Evolutionary conservation across 139 green algal species (phyloP), one percentile per base, ranked within the genome.

Genomic region (Picochlorum sp.): DNA sequence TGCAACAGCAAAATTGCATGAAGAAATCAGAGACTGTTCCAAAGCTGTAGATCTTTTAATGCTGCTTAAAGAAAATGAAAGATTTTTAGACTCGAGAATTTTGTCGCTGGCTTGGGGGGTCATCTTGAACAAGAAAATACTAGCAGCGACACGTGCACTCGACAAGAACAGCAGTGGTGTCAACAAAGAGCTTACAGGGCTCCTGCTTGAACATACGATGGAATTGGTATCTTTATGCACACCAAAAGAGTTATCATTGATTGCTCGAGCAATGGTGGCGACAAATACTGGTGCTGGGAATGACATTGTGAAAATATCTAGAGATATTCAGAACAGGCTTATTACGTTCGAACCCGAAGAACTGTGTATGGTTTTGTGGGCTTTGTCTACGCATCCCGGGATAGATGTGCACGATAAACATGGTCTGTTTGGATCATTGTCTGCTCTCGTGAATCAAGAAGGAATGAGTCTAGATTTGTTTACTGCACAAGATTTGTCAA

Each of bases 291-390:
- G 24, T 37, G 14, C 55, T 1, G 14, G 12, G 33, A 22, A 14
- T 14, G 13, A 41, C 13, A 53, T 61, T 22, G 14, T 25, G 2
- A 7, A n/a, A 0, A 50, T 61, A 0, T 25, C 30, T 4, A 9
- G 14, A 14, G 14, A 50, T 51, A 63, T 53, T 29, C 35, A 59
- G 18, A 29, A 12, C 2, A 55, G 31, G 22, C 33, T 67, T 16
- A 10, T 33, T 5, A 20, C 5, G 24, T 73, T 56, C 29, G 24
- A 26, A 9, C 66, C 66, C 22, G 39, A 33, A 32, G 47, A 73
- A 51, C 22, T 69, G 3, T 63, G 50, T 33, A 33, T 50, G 29
- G 54, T 73, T 26, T 37, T 73, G 13, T 73, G 66, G 66, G 66
- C 66, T 1, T 44, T 33, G 22, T 20, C 40, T 13, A 14, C 28